Evolutionary conservation across 2,329 filamentous ascomycete genomes (phyloP).

Genomic region (Pseudogymnoascus sp.): DNA sequence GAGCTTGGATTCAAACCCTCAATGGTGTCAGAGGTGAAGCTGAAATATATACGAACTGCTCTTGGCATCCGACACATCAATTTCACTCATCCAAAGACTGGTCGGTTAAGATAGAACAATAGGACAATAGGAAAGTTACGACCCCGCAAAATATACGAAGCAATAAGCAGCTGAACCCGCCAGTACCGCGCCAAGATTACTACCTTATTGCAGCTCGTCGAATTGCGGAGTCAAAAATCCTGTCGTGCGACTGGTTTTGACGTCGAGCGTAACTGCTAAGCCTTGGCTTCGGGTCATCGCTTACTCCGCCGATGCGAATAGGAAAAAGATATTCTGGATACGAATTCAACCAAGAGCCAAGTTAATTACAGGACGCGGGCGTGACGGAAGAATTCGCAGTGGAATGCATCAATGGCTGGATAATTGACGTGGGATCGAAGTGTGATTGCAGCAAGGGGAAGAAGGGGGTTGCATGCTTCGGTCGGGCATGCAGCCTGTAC

Average conservation of each 20-base stretch:
- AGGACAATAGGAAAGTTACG: background rate
- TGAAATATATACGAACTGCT: background rate
- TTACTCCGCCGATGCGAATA: constrained; percentile 2
- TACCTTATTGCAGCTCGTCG: background rate
- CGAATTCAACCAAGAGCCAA: constrained; percentile 4
- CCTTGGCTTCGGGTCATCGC: constrained; percentile 7
- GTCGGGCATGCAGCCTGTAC: background rate
- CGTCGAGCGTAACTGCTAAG: background rate
- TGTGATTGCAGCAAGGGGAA: background rate
- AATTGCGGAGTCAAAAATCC: background rate
- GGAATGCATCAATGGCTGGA: background rate
- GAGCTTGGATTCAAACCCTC: constrained; percentile 1
- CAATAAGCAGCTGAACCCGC: background rate
- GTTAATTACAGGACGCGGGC: background rate
- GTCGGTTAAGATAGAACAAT: background rate
- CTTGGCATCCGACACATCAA: constrained; percentile 1
- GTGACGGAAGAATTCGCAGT: background rate
- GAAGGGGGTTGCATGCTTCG: background rate
- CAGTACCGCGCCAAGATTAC: background rate
- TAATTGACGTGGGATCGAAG: background rate
- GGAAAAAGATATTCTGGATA: background rate
- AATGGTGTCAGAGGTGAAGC: background rate
- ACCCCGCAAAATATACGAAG: constrained; percentile 7
- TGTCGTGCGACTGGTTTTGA: background rate
- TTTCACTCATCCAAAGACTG: background rate